phyloP scores from a whole-genome alignment of 805 yeast species.

The Candida dendrica region DNA sequence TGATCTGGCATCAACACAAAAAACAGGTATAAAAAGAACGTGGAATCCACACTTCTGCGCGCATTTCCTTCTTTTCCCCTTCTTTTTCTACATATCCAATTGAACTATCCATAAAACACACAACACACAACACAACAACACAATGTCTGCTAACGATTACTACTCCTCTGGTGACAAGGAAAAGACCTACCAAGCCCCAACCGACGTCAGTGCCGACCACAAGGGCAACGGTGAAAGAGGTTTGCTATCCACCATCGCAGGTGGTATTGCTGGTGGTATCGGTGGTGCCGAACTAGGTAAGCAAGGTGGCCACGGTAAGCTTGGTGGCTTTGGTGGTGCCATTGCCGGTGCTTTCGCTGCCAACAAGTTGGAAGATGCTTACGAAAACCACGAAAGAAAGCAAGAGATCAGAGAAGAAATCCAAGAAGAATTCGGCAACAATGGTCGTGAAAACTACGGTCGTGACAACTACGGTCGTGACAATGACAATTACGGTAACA shows the following conservation, averaged over 20 bases:
- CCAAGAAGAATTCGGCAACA: not conserved
- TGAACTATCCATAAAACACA: not conserved
- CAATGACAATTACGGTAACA: conserved; percentile 1
- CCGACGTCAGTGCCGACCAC: conserved; percentile 5
- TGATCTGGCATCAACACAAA: too few species aligned
- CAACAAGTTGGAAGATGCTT: conserved; percentile 35
- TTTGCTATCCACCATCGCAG: conserved; percentile 35
- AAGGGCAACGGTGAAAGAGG: conserved; percentile 30
- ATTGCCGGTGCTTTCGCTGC: conserved; percentile 45
- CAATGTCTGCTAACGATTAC: conserved; percentile 53
- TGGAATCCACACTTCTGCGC: not conserved
- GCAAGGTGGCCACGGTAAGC: conserved; percentile 17
- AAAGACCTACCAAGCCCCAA: conserved; percentile 21
- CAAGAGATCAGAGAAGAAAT: not conserved
- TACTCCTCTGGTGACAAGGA: conserved; percentile 39
- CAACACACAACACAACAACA: not conserved
- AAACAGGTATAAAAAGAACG: too few species aligned
- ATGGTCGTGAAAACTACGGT: too few species aligned
- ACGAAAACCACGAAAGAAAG: conserved; percentile 17
- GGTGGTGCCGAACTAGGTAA: conserved; percentile 41
- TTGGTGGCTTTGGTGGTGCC: conserved; percentile 45
- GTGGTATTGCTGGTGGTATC: conserved; percentile 48
- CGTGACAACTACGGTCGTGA: too few species aligned
- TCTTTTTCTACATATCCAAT: not conserved
- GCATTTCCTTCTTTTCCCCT: not conserved